phyloP scores from a whole-genome alignment of 352 stramenopile species.

The Phytophthora hybrid region DNA sequence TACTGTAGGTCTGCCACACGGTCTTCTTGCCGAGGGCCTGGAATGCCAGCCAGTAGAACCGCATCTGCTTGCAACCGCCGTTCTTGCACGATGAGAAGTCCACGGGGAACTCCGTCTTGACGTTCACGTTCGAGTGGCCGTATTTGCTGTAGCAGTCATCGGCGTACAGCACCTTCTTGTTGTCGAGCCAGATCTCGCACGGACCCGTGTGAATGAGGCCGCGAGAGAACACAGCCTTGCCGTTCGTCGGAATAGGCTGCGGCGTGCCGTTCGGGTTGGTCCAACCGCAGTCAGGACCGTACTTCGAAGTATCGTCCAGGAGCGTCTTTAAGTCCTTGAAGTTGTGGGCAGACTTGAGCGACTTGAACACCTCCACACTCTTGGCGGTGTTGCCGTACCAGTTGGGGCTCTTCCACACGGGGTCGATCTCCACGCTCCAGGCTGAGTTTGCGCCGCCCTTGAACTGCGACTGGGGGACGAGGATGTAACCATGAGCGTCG shows the following conservation, averaged over 20 bases:
- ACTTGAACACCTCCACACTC: background rate
- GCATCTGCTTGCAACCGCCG: too few relatives aligned
- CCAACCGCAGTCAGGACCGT: background rate
- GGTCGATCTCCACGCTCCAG: background rate
- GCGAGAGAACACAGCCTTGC: background rate
- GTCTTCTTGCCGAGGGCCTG: too few relatives aligned
- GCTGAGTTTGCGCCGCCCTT: background rate
- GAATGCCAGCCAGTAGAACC: too few relatives aligned
- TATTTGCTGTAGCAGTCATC: background rate
- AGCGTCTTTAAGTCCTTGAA: background rate
- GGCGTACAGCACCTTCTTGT: background rate
- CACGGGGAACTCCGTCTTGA: too few relatives aligned
- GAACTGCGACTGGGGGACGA: background rate
- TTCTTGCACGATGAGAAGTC: too few relatives aligned
- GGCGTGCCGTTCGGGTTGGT: slow-evolving; percentile 1
- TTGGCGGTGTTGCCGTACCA: background rate
- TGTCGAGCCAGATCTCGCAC: slow-evolving; percentile 1
- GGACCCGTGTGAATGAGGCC: background rate
- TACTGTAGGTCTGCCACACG: too few relatives aligned
- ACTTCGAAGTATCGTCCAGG: background rate
- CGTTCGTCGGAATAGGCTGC: background rate
- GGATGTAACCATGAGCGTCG: background rate
- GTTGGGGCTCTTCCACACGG: background rate
- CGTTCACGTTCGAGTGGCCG: background rate
- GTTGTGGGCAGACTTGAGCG: background rate